phyloP scores from a whole-genome alignment of 495 filamentous ascomycete genomes.

The Oleoguttula mirabilis region DNA sequence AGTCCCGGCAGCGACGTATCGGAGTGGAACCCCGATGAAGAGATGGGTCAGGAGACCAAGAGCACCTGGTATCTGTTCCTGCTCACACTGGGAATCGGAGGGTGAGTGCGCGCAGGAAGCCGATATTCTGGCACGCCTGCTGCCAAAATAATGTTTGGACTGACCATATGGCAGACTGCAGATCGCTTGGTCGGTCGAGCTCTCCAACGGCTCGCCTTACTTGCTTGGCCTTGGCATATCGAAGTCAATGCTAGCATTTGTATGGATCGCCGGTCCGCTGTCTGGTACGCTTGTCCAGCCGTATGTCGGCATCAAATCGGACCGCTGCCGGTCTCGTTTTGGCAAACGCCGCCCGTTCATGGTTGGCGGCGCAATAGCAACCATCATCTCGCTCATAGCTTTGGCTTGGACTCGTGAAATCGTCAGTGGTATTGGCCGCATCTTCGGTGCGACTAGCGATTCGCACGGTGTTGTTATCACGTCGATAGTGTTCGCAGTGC shows the following conservation, averaged over 20 bases:
- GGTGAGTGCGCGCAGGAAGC: too few species aligned
- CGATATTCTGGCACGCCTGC: too few species aligned
- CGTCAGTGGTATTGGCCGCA: constrained; percentile 42
- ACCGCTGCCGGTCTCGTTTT: constrained; percentile 68
- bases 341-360: constrained; percentile 86
- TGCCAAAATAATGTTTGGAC: too few species aligned
- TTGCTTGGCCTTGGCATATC: constrained; percentile 71
- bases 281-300: constrained; percentile 82
- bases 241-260: constrained; percentile 84
- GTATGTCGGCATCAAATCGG: constrained; percentile 84
- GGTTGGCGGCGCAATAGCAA: constrained; percentile 59
- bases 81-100: constrained; percentile 71
- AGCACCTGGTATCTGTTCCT: constrained; percentile 72
- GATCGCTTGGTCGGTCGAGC: constrained; percentile 87
- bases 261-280: constrained; percentile 87
- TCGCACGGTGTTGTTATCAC: constrained; percentile 47
- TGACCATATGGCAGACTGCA: constrained; percentile 47
- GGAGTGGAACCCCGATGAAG: constrained; percentile 25
- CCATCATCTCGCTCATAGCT: constrained; percentile 57
- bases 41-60: constrained; percentile 46
- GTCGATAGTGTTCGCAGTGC: constrained; percentile 61
- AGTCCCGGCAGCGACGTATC: too few species aligned
- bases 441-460: constrained; percentile 57
- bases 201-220: constrained; percentile 48
- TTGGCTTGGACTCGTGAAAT: constrained; percentile 77